These are phyloP conservation scores for Ceratopteris richardii DNA, from an alignment of 75 land plant species.

Conservation along the genomic window DNA sequence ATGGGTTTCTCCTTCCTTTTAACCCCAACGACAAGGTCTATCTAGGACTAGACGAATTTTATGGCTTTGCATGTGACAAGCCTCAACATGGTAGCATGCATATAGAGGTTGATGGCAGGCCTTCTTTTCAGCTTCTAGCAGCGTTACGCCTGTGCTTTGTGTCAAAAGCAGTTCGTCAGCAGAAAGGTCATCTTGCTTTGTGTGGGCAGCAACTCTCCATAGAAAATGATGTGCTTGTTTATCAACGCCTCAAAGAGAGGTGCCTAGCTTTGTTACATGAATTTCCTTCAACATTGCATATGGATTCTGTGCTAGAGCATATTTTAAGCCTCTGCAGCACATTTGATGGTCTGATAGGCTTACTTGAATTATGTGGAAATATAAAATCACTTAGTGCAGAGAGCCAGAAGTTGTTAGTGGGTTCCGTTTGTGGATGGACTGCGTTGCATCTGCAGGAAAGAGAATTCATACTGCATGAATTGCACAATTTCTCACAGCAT, in stretches of 20 bases:
- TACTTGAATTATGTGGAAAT: not conserved
- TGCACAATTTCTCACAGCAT: conserved; percentile 24
- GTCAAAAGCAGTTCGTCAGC: conserved; percentile 36
- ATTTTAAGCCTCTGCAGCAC: conserved; percentile 23
- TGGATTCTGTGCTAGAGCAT: conserved; percentile 30
- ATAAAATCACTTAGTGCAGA: not conserved
- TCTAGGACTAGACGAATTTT: conserved; percentile 24
- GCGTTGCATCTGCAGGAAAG: not conserved
- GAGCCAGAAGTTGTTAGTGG: not conserved
- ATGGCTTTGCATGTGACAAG: not conserved
- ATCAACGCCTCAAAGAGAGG: conserved; percentile 38
- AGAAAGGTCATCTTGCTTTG: conserved; percentile 45
- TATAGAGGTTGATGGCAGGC: conserved; percentile 61
- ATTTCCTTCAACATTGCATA: conserved; percentile 45
- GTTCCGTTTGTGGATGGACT: conserved; percentile 10
- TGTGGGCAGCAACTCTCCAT: conserved; percentile 49
- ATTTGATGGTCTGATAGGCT: not conserved
- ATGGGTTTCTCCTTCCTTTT: conserved; percentile 66
- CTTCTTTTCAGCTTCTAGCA: conserved; percentile 70
- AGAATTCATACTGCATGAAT: conserved; percentile 10
- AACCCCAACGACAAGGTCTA: conserved; percentile 83
- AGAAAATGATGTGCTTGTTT: conserved; percentile 48
- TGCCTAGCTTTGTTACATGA: conserved; percentile 34
- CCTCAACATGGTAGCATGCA: conserved; percentile 27
- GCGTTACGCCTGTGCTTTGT: conserved; percentile 56